phyloP scores from a whole-genome alignment of 2,329 filamentous ascomycete species.

The Fusarium sp. region DNA sequence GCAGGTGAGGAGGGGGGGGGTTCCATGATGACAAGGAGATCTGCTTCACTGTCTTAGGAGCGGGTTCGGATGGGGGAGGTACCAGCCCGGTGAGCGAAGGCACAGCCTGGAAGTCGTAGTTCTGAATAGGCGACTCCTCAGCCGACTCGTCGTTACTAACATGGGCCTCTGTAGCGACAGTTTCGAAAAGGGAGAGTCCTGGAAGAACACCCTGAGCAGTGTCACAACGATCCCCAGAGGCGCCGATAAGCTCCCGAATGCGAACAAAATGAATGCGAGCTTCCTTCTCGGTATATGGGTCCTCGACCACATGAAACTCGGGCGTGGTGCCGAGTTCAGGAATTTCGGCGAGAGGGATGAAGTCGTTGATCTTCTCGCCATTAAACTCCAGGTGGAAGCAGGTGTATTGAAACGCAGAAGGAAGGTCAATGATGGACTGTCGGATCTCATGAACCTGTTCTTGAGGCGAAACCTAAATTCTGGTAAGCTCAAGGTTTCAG shows the following conservation, averaged over 20 bases:
- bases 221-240: constrained; percentile 89
- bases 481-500: constrained; percentile 33
- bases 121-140: constrained; percentile 63
- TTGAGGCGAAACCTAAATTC: constrained; percentile 81
- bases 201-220: constrained; percentile 87
- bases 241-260: constrained; percentile 92
- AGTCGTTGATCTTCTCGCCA: constrained; percentile 93
- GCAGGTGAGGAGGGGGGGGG: constrained; percentile 90
- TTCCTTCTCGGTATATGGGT: constrained; percentile 98
- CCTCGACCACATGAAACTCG: constrained; percentile 85
- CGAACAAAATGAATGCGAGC: constrained; percentile 93
- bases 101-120: constrained; percentile 81
- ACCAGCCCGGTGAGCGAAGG: constrained; percentile 79
- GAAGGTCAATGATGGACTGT: constrained; percentile 94
- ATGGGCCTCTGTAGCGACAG: constrained; percentile 69
- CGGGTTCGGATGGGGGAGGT: constrained; percentile 72
- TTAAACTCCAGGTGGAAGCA: constrained; percentile 98
- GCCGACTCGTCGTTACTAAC: constrained; percentile 46
- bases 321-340: constrained; percentile 81
- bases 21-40: constrained; percentile 95
- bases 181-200: constrained; percentile 88
- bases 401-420: constrained; percentile 94
- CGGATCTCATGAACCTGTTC: constrained; percentile 98
- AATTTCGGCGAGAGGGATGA: constrained; percentile 90
- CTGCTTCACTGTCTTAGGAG: constrained; percentile 91